These are phyloP conservation scores for Amanita rubescens DNA, from an alignment of 768 basidiomycete genomes.

Conservation along the genomic window DNA sequence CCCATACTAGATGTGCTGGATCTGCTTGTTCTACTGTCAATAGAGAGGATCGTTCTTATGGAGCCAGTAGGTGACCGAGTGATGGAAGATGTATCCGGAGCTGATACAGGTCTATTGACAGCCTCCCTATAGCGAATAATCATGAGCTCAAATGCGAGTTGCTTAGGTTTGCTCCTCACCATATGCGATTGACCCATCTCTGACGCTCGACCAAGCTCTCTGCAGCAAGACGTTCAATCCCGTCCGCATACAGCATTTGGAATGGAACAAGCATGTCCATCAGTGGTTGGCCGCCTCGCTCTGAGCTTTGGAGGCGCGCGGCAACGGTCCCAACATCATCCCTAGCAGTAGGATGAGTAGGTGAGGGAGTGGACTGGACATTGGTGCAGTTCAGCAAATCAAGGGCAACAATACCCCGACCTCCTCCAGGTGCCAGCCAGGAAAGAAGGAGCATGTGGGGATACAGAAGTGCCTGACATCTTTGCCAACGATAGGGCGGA, in stretches of 20 bases:
- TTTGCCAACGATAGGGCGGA: constrained; percentile 72
- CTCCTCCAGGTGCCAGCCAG: constrained; percentile 81
- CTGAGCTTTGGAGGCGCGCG: constrained; percentile 53
- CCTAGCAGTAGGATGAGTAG: constrained; percentile 69
- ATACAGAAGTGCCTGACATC: constrained; percentile 76
- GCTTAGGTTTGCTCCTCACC: constrained; percentile 39
- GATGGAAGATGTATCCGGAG: constrained; percentile 41
- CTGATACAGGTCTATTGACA: constrained; percentile 47
- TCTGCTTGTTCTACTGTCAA: constrained; percentile 37
- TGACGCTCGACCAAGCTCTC: constrained; percentile 83
- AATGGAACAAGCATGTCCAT: constrained; percentile 82
- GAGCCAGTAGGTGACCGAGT: constrained; percentile 48
- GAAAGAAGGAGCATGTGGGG: constrained; percentile 80
- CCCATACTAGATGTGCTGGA: constrained; percentile 31
- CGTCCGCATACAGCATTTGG: constrained; percentile 85
- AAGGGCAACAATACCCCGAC: constrained; percentile 77
- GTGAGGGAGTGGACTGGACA: constrained; percentile 77
- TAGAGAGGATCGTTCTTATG: constrained; percentile 62
- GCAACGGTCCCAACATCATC: constrained; percentile 88
- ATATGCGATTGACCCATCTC: constrained; percentile 87
- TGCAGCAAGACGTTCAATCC: constrained; percentile 82
- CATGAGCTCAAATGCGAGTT: constrained; percentile 3
- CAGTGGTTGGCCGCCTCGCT: constrained; percentile 38
- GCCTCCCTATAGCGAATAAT: constrained; percentile 53
- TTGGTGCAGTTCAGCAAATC: constrained; percentile 84